These are phyloP conservation scores for Chaetomiaceae sp. DNA, from an alignment of 2,329 filamentous ascomycete species.

Conservation along the genomic window DNA sequence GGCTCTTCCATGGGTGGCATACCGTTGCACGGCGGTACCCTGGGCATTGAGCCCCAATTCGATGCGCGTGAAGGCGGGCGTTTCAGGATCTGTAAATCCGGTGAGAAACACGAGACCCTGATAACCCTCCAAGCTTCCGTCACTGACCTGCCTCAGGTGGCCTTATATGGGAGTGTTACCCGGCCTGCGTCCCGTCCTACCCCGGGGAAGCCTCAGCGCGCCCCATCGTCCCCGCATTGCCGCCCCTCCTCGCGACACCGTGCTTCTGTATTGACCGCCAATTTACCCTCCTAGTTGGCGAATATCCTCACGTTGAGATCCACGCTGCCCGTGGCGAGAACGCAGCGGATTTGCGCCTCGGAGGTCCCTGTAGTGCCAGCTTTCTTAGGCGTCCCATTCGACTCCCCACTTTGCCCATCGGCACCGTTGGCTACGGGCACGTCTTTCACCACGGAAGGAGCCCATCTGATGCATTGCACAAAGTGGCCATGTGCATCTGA, in stretches of 20 bases:
- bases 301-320: constrained; percentile 77
- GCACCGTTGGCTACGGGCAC: constrained; percentile 36
- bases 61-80: not conserved
- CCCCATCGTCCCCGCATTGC: too few species aligned
- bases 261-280: not conserved
- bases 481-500: constrained; percentile 78
- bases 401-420: constrained; percentile 41
- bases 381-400: constrained; percentile 43
- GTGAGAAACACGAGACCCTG: too few species aligned
- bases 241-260: not conserved
- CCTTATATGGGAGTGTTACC: too few species aligned
- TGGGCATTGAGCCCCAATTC: not conserved
- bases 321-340: constrained; percentile 83
- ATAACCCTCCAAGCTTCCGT: not conserved
- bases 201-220: too few species aligned
- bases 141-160: constrained; percentile 5
- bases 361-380: constrained; percentile 39
- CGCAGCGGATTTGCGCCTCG: constrained; percentile 69
- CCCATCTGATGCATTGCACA: constrained; percentile 83
- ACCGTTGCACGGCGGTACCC: not conserved
- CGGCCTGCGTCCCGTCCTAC: too few species aligned
- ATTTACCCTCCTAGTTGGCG: constrained; percentile 43
- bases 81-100: not conserved
- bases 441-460: constrained; percentile 67
- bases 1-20: constrained; percentile 10